These are phyloP conservation scores for Auricularia sp. DNA, from an alignment of 768 basidiomycete species.

Conservation along the genomic window DNA sequence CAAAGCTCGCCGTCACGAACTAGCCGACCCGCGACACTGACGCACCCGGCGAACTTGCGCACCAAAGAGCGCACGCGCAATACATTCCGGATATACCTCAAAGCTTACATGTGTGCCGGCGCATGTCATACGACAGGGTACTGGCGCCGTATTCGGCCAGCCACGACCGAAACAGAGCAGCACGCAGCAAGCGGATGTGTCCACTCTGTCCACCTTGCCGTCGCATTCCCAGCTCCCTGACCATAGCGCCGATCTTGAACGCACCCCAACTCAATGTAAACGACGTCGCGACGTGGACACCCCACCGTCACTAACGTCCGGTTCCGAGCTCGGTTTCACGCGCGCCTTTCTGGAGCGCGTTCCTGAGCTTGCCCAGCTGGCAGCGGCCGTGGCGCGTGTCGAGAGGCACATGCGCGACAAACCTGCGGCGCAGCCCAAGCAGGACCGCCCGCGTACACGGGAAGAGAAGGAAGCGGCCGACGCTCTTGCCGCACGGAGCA, in stretches of 20 bases:
- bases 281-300: neutral
- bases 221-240: neutral
- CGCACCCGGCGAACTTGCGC: neutral
- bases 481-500: neutral
- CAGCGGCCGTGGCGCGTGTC: neutral
- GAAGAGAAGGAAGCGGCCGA: conserved; percentile 1
- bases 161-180: neutral
- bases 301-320: neutral
- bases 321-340: neutral
- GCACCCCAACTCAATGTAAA: neutral
- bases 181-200: neutral
- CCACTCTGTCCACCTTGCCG: neutral
- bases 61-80: neutral
- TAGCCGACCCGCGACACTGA: neutral
- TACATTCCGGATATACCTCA: neutral
- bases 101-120: neutral
- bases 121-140: neutral
- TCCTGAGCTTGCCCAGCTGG: neutral
- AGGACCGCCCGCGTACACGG: neutral
- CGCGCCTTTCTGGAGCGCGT: neutral
- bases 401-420: neutral
- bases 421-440: neutral
- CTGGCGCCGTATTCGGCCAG: neutral
- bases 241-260: neutral
- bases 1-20: neutral